phyloP scores from a whole-genome alignment of 768 basidiomycete species.

The Strobilomyces echinocephalus region DNA sequence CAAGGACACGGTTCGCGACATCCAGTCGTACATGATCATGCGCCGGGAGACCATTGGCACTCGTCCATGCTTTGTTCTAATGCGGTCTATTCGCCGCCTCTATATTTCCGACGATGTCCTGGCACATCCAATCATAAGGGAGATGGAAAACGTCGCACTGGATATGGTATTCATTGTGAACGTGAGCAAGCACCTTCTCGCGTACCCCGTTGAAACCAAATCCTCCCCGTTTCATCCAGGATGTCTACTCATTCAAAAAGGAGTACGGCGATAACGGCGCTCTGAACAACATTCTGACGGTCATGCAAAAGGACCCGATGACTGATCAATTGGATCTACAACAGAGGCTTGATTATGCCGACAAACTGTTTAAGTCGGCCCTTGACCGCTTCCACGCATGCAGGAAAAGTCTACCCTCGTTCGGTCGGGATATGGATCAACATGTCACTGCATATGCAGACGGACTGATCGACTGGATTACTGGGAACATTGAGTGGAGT shows the following conservation, averaged over 20 bases:
- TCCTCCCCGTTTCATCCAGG: slow-evolving; percentile 5
- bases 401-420: slow-evolving; percentile 18
- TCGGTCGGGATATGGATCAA: slow-evolving; percentile 13
- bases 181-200: slow-evolving; percentile 4
- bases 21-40: slow-evolving; percentile 26
- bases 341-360: slow-evolving; percentile 18
- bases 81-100: slow-evolving; percentile 26
- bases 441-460: slow-evolving; percentile 21
- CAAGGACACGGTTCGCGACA: slow-evolving; percentile 8
- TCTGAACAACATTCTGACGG: slow-evolving; percentile 25
- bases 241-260: slow-evolving; percentile 30
- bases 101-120: slow-evolving; percentile 23
- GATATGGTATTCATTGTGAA: slow-evolving; percentile 28
- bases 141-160: slow-evolving; percentile 25
- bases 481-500: slow-evolving; percentile 29
- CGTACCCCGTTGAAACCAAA: neutral
- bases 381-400: slow-evolving; percentile 21
- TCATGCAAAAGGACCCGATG: slow-evolving; percentile 23
- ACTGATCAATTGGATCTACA: slow-evolving; percentile 24
- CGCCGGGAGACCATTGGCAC: slow-evolving; percentile 28
- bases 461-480: slow-evolving; percentile 24
- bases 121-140: slow-evolving; percentile 18
- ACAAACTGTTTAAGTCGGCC: slow-evolving; percentile 18
- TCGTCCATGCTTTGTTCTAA: slow-evolving; percentile 26
- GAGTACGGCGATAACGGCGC: slow-evolving; percentile 26